A percentile compares a stretch with the other conserved stretches of the same genome.
Evolutionary conservation across 2,329 filamentous ascomycete species (phyloP).

Genomic region (Fusarium liriodendri): DNA sequence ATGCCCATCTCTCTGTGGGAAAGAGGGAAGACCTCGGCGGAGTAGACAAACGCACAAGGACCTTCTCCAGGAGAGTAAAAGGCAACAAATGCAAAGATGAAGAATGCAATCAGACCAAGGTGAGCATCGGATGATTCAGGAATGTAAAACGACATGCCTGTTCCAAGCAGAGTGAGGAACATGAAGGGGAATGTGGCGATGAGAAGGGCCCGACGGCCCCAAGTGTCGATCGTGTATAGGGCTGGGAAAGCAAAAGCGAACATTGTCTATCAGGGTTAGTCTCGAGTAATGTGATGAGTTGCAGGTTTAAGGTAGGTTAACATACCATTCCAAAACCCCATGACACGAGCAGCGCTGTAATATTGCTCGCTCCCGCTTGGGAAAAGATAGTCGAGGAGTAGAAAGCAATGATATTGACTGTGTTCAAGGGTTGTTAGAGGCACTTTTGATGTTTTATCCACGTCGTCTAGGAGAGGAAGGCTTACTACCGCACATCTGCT

Average conservation of each 20-base stretch:
- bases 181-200: neutral
- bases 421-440: neutral
- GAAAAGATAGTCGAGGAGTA: conserved; percentile 71
- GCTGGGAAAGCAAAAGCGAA: conserved; percentile 45
- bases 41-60: conserved; percentile 72
- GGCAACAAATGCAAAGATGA: neutral
- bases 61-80: conserved; percentile 60
- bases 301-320: neutral
- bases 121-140: neutral
- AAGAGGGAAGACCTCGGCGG: conserved; percentile 73
- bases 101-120: neutral
- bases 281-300: neutral
- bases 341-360: conserved; percentile 59
- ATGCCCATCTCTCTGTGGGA: conserved; percentile 76
- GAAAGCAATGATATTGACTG: conserved; percentile 67
- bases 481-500: conserved; percentile 15
- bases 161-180: neutral
- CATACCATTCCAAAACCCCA: conserved; percentile 55
- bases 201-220: conserved; percentile 38
- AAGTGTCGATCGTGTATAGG: conserved; percentile 46
- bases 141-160: neutral
- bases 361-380: conserved; percentile 63
- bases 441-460: neutral
- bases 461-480: neutral
- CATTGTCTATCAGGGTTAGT: conserved; percentile 53